These are phyloP conservation scores for Microbotryum lychnidis-dioicae DNA, from an alignment of 1,284 basidiomycete genomes.

Conservation along the genomic window DNA sequence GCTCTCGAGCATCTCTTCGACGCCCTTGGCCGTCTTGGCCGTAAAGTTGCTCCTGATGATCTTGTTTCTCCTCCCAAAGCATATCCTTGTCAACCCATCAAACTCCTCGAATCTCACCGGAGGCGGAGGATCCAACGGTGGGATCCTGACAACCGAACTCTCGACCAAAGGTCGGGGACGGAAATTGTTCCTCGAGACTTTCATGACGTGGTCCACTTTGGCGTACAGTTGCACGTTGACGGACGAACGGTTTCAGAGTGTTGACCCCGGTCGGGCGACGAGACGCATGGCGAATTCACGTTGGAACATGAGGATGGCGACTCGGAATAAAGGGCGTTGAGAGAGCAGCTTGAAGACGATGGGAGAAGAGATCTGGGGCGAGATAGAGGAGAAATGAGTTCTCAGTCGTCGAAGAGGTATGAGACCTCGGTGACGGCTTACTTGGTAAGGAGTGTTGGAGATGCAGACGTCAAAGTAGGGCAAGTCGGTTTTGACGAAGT, in stretches of 20 bases:
- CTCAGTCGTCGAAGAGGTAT: background rate
- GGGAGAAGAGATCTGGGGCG: constrained; percentile 77
- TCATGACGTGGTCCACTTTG: constrained; percentile 93
- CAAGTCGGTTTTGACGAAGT: constrained; percentile 92
- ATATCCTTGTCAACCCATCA: constrained; percentile 82
- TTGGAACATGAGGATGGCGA: constrained; percentile 98
- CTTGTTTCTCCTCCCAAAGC: constrained; percentile 88
- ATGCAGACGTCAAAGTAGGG: constrained; percentile 99
- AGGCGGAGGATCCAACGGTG: constrained; percentile 88
- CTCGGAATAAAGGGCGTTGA: constrained; percentile 85
- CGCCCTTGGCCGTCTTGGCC: constrained; percentile 90
- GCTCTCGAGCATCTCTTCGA: constrained; percentile 85
- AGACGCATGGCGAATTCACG: constrained; percentile 93
- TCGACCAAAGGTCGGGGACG: constrained; percentile 93
- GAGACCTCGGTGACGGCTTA: constrained; percentile 32
- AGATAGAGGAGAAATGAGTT: background rate
- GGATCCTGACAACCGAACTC: constrained; percentile 81
- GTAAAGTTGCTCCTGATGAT: constrained; percentile 76
- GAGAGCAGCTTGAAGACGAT: constrained; percentile 95
- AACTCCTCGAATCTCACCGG: constrained; percentile 95
- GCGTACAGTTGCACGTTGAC: constrained; percentile 95
- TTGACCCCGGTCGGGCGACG: constrained; percentile 73
- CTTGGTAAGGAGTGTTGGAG: constrained; percentile 95
- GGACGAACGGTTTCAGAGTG: constrained; percentile 87
- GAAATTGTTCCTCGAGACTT: constrained; percentile 94